Evolutionary conservation across 176 grass and related monocot species (phyloP), one percentile per base, ranked within the genome.

Genomic region (Lolium rigidum): DNA sequence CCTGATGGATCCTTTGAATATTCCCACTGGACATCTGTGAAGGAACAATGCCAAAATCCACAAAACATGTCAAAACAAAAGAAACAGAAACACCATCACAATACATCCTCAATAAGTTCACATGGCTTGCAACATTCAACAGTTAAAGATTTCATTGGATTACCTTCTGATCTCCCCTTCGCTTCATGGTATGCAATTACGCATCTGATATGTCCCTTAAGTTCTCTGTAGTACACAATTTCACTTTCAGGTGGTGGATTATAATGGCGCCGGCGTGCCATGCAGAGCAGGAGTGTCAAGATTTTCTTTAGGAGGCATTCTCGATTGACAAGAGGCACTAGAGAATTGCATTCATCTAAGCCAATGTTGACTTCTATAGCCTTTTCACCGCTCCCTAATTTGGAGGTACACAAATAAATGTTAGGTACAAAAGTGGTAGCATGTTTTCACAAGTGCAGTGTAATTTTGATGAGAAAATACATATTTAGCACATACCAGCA

Each of bases 401-500:
- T n/a, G 10, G 10, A 71, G 68, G 9, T 71, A 7, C 68, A 46
- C 39, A 71, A 6, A 46, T 71, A 44, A 71, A 71, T 46, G 38
- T 71, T 71, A 21, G 39, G 21, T 46, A 46, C 20, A 22, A 21
- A 44, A 44, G 68, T 43, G 68, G 68, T 44, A n/a, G 9, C 38
- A 70, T 43, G 68, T 43, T 70, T 70, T 70, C 68, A 44, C 66
- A 70, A 70, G 18, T 70, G 68, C 38, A 21, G 68, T n/a, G 18
- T 44, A n/a, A n/a, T 21, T 70, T 64, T 44, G 4, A 4, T 12
- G 68, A 70, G 18, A 44, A 70, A 44, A 70, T 43, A 70, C 68
- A 44, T 70, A 44, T 44, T 43, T 70, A 44, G 38, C 18, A 12
- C 38, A 70, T 70, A 70, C 38, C 37, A 70, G 1, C 9, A 44